Evolutionary conservation across 495 filamentous ascomycete genomes (phyloP).

Genomic region (Bacidia gigantensis): DNA sequence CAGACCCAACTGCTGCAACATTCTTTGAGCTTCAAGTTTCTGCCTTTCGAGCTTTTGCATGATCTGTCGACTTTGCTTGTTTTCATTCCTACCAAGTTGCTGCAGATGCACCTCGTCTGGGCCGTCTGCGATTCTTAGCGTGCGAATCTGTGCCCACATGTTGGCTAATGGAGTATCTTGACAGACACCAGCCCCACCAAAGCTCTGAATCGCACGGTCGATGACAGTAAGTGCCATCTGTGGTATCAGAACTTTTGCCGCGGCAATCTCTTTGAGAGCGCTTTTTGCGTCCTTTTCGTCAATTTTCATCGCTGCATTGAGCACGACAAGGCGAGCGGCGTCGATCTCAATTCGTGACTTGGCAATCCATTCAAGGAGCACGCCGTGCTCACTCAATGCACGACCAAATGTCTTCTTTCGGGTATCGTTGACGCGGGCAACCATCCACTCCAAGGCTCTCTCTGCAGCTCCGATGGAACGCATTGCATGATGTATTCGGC

Average conservation of each 20-base stretch:
- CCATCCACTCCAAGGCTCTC: conserved; percentile 73
- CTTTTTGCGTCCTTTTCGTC: conserved; percentile 67
- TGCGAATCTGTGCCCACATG: conserved; percentile 75
- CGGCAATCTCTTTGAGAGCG: conserved; percentile 69
- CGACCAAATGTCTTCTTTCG: conserved; percentile 77
- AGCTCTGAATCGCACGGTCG: conserved; percentile 76
- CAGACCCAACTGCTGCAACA: conserved; percentile 50
- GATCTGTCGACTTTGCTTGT: conserved; percentile 50
- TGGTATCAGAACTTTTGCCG: conserved; percentile 77
- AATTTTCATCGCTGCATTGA: conserved; percentile 85
- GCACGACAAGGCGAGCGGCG: conserved; percentile 67
- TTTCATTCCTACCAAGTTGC: conserved; percentile 79
- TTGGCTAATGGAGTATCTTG: conserved; percentile 83
- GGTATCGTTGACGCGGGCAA: conserved; percentile 79
- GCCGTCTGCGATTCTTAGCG: conserved; percentile 74
- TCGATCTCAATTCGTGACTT: conserved; percentile 84
- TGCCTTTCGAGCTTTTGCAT: conserved; percentile 51
- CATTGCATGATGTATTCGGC: conserved; percentile 91
- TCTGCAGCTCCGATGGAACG: conserved; percentile 79
- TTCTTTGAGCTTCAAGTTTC: conserved; percentile 44
- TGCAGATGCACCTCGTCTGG: conserved; percentile 91
- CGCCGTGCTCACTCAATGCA: conserved; percentile 64
- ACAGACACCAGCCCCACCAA: conserved; percentile 72
- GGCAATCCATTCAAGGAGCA: conserved; percentile 88
- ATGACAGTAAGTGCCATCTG: conserved; percentile 65